phyloP scores from a whole-genome alignment of 352 stramenopile species.

The Globisporangium middletonii region DNA sequence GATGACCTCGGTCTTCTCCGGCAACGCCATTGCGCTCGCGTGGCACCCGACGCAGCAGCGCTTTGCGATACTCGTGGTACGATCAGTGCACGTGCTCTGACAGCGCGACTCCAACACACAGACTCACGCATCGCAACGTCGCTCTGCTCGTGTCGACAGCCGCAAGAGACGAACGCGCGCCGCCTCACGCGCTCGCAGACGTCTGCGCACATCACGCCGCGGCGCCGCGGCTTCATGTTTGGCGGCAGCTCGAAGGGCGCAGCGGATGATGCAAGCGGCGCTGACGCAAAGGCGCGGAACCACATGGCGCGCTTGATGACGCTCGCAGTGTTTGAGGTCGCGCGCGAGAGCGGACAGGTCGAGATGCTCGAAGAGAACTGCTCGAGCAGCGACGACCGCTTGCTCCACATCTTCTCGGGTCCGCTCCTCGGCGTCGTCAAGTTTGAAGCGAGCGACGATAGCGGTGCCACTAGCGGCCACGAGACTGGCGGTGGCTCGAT shows the following conservation, averaged over 20 bases:
- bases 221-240: constrained; percentile 66
- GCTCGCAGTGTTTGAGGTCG: constrained; percentile 30
- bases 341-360: constrained; percentile 25
- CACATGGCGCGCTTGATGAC: constrained; percentile 33
- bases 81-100: background rate
- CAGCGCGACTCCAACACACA: background rate
- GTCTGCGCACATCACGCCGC: constrained; percentile 27
- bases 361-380: constrained; percentile 52
- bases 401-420: constrained; percentile 67
- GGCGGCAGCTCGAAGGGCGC: constrained; percentile 32
- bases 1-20: constrained; percentile 49
- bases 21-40: constrained; percentile 53
- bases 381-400: constrained; percentile 37
- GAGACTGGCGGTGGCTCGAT: constrained; percentile 6
- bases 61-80: constrained; percentile 53
- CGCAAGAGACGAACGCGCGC: constrained; percentile 45
- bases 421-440: constrained; percentile 61
- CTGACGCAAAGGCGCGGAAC: constrained; percentile 28
- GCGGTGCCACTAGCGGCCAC: background rate
- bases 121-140: background rate
- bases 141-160: constrained; percentile 17
- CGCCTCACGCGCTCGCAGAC: constrained; percentile 30
- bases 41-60: constrained; percentile 45
- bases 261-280: constrained; percentile 19
- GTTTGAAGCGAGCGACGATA: constrained; percentile 28